A percentile compares a stretch with the other conserved stretches of the same genome.
These are phyloP conservation scores for Sphaerulina musiva DNA, from an alignment of 2,329 filamentous ascomycete genomes.

Conservation along the genomic window DNA sequence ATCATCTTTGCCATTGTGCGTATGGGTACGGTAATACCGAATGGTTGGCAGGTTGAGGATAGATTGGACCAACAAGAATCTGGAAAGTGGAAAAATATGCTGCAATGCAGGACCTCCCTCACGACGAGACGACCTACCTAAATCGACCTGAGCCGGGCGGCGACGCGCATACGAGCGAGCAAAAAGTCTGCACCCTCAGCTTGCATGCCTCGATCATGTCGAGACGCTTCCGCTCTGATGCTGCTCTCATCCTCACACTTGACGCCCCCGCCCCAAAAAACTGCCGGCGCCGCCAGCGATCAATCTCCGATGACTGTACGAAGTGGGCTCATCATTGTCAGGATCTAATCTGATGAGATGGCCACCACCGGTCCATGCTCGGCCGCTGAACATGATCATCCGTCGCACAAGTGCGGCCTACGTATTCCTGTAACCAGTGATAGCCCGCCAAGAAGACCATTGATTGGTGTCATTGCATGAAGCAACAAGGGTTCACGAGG, in stretches of 20 bases:
- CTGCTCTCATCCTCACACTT: not conserved
- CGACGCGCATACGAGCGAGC: not conserved
- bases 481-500: no score
- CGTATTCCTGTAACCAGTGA: no score
- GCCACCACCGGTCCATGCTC: not conserved
- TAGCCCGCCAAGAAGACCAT: no score
- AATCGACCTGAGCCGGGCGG: not conserved
- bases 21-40: not conserved
- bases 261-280: not conserved
- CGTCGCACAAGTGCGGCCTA: not conserved
- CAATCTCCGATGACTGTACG: not conserved
- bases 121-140: not conserved
- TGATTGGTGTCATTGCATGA: no score
- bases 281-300: not conserved
- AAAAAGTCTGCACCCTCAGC: not conserved
- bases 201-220: not conserved
- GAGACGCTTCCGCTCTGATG: not conserved
- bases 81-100: not conserved
- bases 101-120: not conserved
- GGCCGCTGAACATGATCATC: not conserved
- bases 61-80: not conserved
- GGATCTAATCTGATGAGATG: not conserved
- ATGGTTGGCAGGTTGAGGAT: not conserved
- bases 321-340: not conserved
- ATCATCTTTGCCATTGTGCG: not conserved